Conservation (phyloP, 495 filamentous ascomycete species). For the Apodospora peruviana region DNA sequence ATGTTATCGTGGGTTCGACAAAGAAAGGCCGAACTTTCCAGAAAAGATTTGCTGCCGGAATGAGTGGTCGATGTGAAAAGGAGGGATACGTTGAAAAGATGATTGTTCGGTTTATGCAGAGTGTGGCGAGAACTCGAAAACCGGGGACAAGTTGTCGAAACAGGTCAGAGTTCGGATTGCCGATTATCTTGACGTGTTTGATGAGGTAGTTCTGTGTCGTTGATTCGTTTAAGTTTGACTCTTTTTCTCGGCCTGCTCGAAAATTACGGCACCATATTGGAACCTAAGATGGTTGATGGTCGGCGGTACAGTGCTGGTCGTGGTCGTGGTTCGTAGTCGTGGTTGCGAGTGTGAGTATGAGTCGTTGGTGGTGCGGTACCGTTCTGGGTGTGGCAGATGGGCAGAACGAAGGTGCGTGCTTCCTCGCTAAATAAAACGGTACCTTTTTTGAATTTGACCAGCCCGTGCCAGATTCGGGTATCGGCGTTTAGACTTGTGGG, state of each 20-base stretch:
- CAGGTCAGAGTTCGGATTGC: too few species aligned
- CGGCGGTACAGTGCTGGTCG: background rate
- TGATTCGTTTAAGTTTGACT: background rate
- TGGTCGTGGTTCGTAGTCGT: background rate
- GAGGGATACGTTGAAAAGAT: too few species aligned
- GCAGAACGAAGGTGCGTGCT: background rate
- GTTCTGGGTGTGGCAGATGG: background rate
- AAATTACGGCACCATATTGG: slow-evolving; percentile 1
- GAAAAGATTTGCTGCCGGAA: too few species aligned
- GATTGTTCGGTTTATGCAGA: too few species aligned
- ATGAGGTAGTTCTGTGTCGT: too few species aligned
- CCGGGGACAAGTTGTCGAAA: too few species aligned
- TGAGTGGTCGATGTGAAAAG: too few species aligned
- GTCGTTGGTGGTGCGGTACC: background rate
- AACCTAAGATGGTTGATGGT: slow-evolving; percentile 1
- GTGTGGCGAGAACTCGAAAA: too few species aligned
- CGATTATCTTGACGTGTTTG: too few species aligned
- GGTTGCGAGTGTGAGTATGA: background rate
- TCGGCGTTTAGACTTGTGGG: slow-evolving; percentile 11
- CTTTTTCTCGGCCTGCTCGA: background rate
- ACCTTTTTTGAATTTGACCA: background rate
- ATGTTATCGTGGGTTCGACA: too few species aligned
- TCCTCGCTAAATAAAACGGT: too few species aligned
- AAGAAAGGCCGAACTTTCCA: too few species aligned
- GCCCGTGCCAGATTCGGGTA: background rate